phyloP scores from a whole-genome alignment of 2,329 filamentous ascomycete species.

The Didymella pinodella region DNA sequence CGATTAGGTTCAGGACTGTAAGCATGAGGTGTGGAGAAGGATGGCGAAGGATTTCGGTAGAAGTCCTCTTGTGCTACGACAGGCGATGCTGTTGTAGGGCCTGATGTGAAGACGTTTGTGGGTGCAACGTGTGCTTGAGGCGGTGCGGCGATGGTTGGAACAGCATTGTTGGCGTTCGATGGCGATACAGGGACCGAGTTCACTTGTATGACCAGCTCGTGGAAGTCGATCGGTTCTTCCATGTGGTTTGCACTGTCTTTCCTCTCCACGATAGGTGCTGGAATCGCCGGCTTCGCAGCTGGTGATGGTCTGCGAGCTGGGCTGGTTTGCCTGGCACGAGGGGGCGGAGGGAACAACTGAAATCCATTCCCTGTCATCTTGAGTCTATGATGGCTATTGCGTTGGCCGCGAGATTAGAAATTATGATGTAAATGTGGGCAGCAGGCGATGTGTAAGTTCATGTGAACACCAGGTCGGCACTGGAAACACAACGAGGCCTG shows the following conservation, averaged over 20 bases:
- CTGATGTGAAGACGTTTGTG: constrained; percentile 33
- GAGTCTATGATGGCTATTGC: constrained; percentile 14
- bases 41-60: constrained; percentile 30
- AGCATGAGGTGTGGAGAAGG: constrained; percentile 16
- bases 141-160: constrained; percentile 34
- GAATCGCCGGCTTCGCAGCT: constrained; percentile 39
- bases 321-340: constrained; percentile 46
- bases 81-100: constrained; percentile 32
- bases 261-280: constrained; percentile 40
- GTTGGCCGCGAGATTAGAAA: constrained; percentile 9
- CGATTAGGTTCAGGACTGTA: constrained; percentile 43
- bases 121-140: constrained; percentile 40
- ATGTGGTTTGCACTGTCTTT: constrained; percentile 43
- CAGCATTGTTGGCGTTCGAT: constrained; percentile 36
- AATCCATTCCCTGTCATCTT: constrained; percentile 48
- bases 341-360: constrained; percentile 51
- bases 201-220: constrained; percentile 52
- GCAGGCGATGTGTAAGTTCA: neutral
- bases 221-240: constrained; percentile 46
- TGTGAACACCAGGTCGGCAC: constrained; percentile 2
- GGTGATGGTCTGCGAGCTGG: constrained; percentile 38
- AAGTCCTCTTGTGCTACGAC: constrained; percentile 30
- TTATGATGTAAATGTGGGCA: neutral
- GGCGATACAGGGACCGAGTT: constrained; percentile 49
- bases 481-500: constrained; percentile 7